Evolutionary conservation across 139 green algal species (phyloP), one percentile per base, ranked within the genome.

Genomic region (Chlorella sp.): DNA sequence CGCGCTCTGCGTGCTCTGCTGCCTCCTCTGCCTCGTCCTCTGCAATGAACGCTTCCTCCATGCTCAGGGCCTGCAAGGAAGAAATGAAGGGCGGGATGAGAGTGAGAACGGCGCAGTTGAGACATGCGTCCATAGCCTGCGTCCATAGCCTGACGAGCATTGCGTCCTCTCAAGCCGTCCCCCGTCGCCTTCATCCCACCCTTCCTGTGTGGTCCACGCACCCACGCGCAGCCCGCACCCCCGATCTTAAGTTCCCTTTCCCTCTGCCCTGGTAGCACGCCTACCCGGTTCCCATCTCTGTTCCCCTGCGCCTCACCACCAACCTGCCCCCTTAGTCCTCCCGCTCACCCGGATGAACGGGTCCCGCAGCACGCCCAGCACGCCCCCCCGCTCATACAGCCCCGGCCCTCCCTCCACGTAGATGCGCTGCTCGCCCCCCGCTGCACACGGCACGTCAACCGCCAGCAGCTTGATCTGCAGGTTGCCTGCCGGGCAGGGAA

Each of bases 381-480:
- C 90, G 11, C 92, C 93, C 0, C 94, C 93, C 3, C 93, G 77
- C 36, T 87, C 40, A 86, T 97, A 97, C 9, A 92, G 83, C n/a
- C 77, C n/a, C n/a, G 90, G 73, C 30, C 95, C 93, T 0, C 95
- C 95, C 60, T 94, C 88, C 73, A 97, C 30, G 81, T 93, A 97
- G 18, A 97, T 92, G 28, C 94, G 92, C 84, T 95, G 88, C 82
- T 96, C 92, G 34, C 81, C 42, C 9, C 91, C 91, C 37, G 80
- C 83, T 19, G 91, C 88, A 26, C 90, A 92, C 0, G 94, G 93
- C 78, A 97, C 91, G 64, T 97, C 95, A 30, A 97, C 92, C 26
- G 95, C 96, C 82, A 97, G 91, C 86, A 96, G 94, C 69, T 94
- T 97, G 93, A 98, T 97, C 60, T 69, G 91, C 97, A 98, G 86